Base-by-base conservation (phyloP, 306 rosid genomes). In the Carpinus viminea region DNA sequence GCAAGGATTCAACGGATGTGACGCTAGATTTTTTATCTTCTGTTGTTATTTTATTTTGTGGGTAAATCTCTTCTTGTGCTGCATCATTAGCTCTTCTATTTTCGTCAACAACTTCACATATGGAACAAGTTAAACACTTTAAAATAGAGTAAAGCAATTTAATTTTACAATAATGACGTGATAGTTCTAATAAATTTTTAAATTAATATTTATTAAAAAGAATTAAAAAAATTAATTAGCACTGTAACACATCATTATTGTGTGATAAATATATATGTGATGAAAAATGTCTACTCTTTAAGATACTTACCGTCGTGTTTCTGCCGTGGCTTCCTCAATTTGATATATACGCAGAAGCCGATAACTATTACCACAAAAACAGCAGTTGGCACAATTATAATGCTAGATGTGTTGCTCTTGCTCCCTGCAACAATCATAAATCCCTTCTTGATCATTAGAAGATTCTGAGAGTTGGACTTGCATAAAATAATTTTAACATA, bases 361-460 rank as follows among this genome's bases (percentile, higher is more conserved):
- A 80, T 17, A 31, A 74, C 13, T 21, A 88, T 70, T 20, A 64
- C 60, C 16, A 45, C 17, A 3, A 62, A 62, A 48, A 15, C 76
- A 76, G 43, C 59, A 18, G 73, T 43, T 26, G 88, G 55, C 43
- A 84, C 86, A 57, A 47, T 52, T 26, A 82, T 17, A 17, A 62
- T 72, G 2, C 68, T 20, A 8, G 79, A 38, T 24, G 48, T 52
- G 53, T 61, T 71, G 52, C 70, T 80, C 76, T 74, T 36, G 26
- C 72, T 78, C 31, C 85, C 93, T 90, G 87, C 73, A 80, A 78
- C 76, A 68, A 78, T 12, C 79, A 74, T 28, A 57, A 61, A 31
- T 31, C n/a, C 53, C 0, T 24, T n/a, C 3, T 18, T 24, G 26
- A 24, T 24, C 7, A 46, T 56, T 12, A 47, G 51, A 48, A 31